phyloP scores from a whole-genome alignment of 768 basidiomycete genomes.

The Collybia nuda region DNA sequence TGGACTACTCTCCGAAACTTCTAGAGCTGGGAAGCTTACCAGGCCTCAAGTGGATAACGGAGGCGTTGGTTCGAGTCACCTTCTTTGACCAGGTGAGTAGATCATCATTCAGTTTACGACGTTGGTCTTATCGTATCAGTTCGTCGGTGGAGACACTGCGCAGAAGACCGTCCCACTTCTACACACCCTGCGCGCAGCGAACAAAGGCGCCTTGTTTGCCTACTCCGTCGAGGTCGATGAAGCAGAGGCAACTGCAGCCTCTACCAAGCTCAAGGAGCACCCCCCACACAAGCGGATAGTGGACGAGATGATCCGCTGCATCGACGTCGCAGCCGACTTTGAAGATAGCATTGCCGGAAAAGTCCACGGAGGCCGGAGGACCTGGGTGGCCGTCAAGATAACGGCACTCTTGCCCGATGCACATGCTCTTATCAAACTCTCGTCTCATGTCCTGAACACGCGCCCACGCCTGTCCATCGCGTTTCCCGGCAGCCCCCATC shows the following conservation, averaged over 20 bases:
- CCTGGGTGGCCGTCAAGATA: conserved; percentile 87
- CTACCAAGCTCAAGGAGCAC: conserved; percentile 16
- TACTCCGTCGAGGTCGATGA: conserved; percentile 89
- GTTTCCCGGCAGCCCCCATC: conserved; percentile 69
- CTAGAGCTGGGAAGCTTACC: conserved; percentile 56
- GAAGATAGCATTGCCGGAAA: conserved; percentile 48
- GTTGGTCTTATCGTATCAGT: conserved; percentile 38
- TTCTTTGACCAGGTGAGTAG: conserved; percentile 79
- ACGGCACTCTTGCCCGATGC: conserved; percentile 71
- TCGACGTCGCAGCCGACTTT: conserved; percentile 81
- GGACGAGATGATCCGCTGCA: conserved; percentile 71
- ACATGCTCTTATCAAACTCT: conserved; percentile 59
- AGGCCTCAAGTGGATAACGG: conserved; percentile 63
- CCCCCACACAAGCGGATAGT: conserved; percentile 62
- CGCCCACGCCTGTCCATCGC: conserved; percentile 38
- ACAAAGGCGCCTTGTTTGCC: conserved; percentile 75
- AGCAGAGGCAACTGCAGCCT: conserved; percentile 37
- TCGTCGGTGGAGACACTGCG: conserved; percentile 87
- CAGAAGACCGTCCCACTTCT: conserved; percentile 67
- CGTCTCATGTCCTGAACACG: conserved; percentile 50
- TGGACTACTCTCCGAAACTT: conserved; percentile 72
- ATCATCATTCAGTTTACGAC: not conserved
- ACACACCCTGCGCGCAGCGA: conserved; percentile 55
- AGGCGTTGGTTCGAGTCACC: conserved; percentile 70
- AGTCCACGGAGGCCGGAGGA: conserved; percentile 43